Conservation (phyloP, 352 stramenopile genomes). For the Elongisporangium prolatum region DNA sequence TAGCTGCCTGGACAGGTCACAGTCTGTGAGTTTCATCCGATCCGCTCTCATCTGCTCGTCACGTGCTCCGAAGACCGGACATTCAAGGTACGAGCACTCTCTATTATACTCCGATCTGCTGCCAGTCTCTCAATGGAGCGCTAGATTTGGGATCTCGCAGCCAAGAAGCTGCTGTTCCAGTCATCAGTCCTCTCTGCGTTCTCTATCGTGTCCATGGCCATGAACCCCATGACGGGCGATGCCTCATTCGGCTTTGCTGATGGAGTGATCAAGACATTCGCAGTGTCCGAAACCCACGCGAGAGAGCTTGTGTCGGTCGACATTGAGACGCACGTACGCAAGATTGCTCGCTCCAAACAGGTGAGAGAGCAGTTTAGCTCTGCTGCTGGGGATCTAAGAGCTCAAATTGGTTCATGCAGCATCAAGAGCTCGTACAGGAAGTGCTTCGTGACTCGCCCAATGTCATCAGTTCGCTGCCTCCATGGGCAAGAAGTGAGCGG, state of each 20-base stretch:
- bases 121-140: background rate
- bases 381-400: background rate
- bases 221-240: conserved; percentile 64
- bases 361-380: conserved; percentile 8
- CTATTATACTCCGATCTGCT: background rate
- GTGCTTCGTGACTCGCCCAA: conserved; percentile 40
- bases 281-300: conserved; percentile 38
- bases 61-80: conserved; percentile 79
- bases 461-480: conserved; percentile 63
- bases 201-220: conserved; percentile 54
- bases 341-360: conserved; percentile 25
- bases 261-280: conserved; percentile 56
- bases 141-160: conserved; percentile 76
- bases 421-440: conserved; percentile 40
- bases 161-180: conserved; percentile 63
- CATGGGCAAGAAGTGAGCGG: conserved; percentile 53
- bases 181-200: conserved; percentile 74
- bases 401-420: conserved; percentile 9
- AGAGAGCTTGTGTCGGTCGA: conserved; percentile 49
- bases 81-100: conserved; percentile 51
- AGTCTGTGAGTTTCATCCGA: conserved; percentile 66
- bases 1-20: conserved; percentile 39
- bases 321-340: conserved; percentile 44
- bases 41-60: conserved; percentile 58
- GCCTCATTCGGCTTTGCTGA: conserved; percentile 68